Base-by-base conservation (phyloP, 768 basidiomycete species). In the Termitomyces bulborhizus region DNA sequence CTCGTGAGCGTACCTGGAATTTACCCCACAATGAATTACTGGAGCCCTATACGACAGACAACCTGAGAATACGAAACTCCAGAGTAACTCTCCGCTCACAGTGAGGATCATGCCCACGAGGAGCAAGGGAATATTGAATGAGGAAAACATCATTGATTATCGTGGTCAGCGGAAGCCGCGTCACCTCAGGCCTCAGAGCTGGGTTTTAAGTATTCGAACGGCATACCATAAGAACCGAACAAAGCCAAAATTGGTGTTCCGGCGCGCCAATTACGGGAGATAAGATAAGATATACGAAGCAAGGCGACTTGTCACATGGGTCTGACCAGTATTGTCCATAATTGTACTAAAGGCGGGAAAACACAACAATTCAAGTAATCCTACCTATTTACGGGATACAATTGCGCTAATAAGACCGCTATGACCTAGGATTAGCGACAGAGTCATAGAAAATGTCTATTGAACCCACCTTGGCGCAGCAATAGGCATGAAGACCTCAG, bases 21-120 rank as follows among this genome's bases (percentile, higher is more conserved):
- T 92, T 92, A 67, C 77, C 79, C 84, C 86, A 90, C 18, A 92
- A 72, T 1, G 87, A 89, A 67, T 90, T 93, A 65, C 81, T 84
- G 56, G 88, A 83, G 51, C 89, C 88, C 87, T 89, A 65, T 5
- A 56, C 46, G n/a, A 15, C 31, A 18, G 36, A 39, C 8, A 1
- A 24, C 21, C 43, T 49, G 56, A 27, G 53, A 34, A 42, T 21
- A 63, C 48, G 47, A 34, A 40, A 42, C 13, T 37, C 15, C 26
- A 9, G 13, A 39, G 13, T 32, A 21, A 24, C n/a, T 11, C 3
- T 13, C 29, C 32, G 69, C 76, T 21, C 56, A 88, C 91, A 27
- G 90, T 96, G 56, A 94, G 69, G 66, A 98, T 88, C 95, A 97
- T 97, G 44, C 94, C 94, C 53, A 77, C 84, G 21, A 98, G 84